These are phyloP conservation scores for Sordariomycetes sp. DNA, from an alignment of 2,329 filamentous ascomycete genomes.

Conservation along the genomic window DNA sequence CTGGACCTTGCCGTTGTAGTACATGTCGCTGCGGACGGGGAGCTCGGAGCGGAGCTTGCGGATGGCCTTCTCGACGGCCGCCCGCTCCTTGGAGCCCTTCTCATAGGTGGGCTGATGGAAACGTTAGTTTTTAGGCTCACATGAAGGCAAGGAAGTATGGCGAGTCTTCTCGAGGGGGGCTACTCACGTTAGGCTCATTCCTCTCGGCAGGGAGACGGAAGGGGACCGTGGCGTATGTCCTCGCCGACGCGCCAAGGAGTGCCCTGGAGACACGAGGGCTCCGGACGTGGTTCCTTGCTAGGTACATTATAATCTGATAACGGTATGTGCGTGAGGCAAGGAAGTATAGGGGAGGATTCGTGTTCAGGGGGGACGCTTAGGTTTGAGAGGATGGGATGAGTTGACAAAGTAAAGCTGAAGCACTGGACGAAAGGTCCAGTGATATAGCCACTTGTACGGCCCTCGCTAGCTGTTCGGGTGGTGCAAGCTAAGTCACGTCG, in stretches of 20 bases:
- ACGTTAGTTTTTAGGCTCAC: not conserved
- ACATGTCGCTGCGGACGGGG: constrained; percentile 17
- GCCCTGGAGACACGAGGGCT: constrained; percentile 9
- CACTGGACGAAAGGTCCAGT: not conserved
- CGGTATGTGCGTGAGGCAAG: not conserved
- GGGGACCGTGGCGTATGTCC: constrained; percentile 14
- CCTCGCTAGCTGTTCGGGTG: not conserved
- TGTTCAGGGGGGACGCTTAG: not conserved
- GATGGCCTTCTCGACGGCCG: constrained; percentile 15
- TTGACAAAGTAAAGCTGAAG: not conserved
- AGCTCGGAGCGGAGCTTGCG: constrained; percentile 16
- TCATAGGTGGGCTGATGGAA: constrained; percentile 13
- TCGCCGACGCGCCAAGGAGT: constrained; percentile 9
- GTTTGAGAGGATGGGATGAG: not conserved
- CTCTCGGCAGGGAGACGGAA: constrained; percentile 17
- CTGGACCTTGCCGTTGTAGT: constrained; percentile 16
- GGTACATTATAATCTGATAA: not conserved
- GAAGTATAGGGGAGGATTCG: not conserved
- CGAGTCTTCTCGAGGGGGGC: not conserved
- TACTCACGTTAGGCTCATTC: constrained; percentile 18
- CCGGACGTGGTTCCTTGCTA: constrained; percentile 3
- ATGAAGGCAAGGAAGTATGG: not conserved
- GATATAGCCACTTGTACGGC: not conserved
- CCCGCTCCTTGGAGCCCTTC: constrained; percentile 16
- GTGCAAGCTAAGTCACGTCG: not conserved